A percentile compares a stretch with the other conserved stretches of the same genome.
phyloP scores from a whole-genome alignment of 371 early-diverging fungal genomes.

The Mortierella sp. region DNA sequence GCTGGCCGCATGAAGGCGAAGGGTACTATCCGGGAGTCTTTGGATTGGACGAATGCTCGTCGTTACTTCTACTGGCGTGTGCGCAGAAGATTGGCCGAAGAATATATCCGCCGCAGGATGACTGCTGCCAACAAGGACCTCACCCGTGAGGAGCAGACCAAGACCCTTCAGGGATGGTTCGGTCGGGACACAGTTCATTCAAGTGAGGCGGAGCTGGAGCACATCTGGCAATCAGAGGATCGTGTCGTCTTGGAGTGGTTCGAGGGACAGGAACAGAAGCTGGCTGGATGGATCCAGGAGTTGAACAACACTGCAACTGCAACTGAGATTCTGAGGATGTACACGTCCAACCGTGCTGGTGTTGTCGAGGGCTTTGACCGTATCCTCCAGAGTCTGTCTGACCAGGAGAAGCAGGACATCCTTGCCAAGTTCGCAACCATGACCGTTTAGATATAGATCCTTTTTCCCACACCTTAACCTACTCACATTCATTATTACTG shows the following conservation, averaged over 20 bases:
- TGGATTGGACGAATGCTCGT: slow-evolving; percentile 88
- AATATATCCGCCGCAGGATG: slow-evolving; percentile 73
- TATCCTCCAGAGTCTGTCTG: slow-evolving; percentile 45
- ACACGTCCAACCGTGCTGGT: slow-evolving; percentile 48
- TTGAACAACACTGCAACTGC: slow-evolving; percentile 57
- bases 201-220: slow-evolving; percentile 43
- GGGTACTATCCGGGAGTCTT: slow-evolving; percentile 84
- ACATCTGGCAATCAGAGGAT: slow-evolving; percentile 68
- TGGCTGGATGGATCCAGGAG: slow-evolving; percentile 61
- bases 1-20: slow-evolving; percentile 97
- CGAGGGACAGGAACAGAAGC: slow-evolving; percentile 60
- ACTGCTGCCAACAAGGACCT: slow-evolving; percentile 55
- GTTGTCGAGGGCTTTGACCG: slow-evolving; percentile 54
- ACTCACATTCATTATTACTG: neutral
- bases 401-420: slow-evolving; percentile 49
- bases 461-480: neutral
- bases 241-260: slow-evolving; percentile 72
- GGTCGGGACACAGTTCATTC: slow-evolving; percentile 49
- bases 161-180: slow-evolving; percentile 71
- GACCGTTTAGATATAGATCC: slow-evolving; percentile 15
- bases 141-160: slow-evolving; percentile 61
- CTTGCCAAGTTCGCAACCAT: slow-evolving; percentile 45
- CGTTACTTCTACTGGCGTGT: slow-evolving; percentile 95
- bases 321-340: slow-evolving; percentile 38
- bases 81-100: slow-evolving; percentile 82